Evolutionary conservation across 345 rosid genomes (phyloP).

Genomic region (Eutrema yunnanense): DNA sequence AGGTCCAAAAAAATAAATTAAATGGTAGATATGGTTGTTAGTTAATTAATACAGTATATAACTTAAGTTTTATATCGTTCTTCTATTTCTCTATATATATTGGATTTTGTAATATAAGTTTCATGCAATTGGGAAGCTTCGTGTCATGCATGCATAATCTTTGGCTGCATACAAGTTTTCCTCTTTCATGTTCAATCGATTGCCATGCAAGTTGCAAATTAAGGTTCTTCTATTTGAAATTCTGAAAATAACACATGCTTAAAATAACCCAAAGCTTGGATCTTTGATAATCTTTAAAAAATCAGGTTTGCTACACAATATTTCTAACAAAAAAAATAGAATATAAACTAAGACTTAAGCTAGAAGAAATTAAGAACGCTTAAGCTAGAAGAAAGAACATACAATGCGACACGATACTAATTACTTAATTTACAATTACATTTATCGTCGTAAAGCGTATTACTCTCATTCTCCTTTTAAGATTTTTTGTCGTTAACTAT

Average conservation of each 20-base stretch:
- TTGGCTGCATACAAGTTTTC: neutral
- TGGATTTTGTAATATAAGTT: neutral
- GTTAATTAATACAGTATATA: too few species aligned
- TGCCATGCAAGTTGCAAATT: neutral
- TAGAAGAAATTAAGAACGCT: conserved; percentile 12
- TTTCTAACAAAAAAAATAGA: neutral
- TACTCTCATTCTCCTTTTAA: neutral
- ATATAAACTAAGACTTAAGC: neutral
- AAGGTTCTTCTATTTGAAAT: neutral
- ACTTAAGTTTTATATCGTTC: neutral
- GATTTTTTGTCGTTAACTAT: neutral
- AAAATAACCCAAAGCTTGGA: neutral
- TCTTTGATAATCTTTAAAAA: neutral
- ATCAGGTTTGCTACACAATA: neutral
- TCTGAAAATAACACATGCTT: neutral
- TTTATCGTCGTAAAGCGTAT: neutral
- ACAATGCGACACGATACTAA: neutral
- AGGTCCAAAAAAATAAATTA: too few species aligned
- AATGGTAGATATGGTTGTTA: too few species aligned
- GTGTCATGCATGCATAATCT: neutral
- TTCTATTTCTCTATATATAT: neutral
- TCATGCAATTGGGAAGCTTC: neutral
- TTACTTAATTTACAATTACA: neutral
- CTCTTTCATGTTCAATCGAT: neutral
- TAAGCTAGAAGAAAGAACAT: conserved; percentile 11